Conservation (phyloP, 805 yeast species). For the Limtongia smithiae region DNA sequence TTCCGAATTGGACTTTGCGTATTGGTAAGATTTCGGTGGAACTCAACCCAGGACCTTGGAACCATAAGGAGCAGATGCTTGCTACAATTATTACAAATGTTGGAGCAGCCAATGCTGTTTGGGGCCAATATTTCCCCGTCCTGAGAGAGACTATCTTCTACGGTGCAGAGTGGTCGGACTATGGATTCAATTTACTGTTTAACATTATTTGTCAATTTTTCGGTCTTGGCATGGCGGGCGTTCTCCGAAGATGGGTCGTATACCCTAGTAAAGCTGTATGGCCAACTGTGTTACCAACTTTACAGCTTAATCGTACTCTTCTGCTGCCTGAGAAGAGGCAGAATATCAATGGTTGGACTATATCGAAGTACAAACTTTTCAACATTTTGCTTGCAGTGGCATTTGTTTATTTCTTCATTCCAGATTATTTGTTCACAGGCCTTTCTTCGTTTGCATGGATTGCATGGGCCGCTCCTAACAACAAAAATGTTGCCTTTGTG, state of each 20-base stretch:
- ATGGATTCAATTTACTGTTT: slow-evolving; percentile 53
- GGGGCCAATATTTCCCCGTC: slow-evolving; percentile 2
- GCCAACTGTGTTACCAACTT: slow-evolving; percentile 50
- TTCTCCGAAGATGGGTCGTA: slow-evolving; percentile 55
- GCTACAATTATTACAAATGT: slow-evolving; percentile 42
- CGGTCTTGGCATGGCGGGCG: slow-evolving; percentile 65
- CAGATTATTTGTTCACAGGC: slow-evolving; percentile 60
- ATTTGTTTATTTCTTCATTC: slow-evolving; percentile 63
- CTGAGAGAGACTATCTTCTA: slow-evolving; percentile 30
- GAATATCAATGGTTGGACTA: slow-evolving; percentile 56
- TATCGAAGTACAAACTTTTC: slow-evolving; percentile 52
- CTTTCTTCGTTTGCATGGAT: slow-evolving; percentile 62
- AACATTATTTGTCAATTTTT: slow-evolving; percentile 54
- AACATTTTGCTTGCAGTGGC: slow-evolving; percentile 41
- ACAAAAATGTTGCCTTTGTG: slow-evolving; percentile 50
- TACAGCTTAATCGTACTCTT: slow-evolving; percentile 40
- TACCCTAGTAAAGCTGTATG: slow-evolving; percentile 58
- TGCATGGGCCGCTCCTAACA: slow-evolving; percentile 37
- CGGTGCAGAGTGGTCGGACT: slow-evolving; percentile 38
- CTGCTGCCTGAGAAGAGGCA: slow-evolving; percentile 42
- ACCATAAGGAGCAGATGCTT: slow-evolving; percentile 61
- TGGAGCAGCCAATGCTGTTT: background rate
- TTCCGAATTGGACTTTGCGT: slow-evolving; percentile 38
- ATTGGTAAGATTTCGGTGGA: slow-evolving; percentile 40
- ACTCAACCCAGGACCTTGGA: slow-evolving; percentile 65